phyloP scores from a whole-genome alignment of 140 eudicot genomes.

The Stevia rebaudiana region DNA sequence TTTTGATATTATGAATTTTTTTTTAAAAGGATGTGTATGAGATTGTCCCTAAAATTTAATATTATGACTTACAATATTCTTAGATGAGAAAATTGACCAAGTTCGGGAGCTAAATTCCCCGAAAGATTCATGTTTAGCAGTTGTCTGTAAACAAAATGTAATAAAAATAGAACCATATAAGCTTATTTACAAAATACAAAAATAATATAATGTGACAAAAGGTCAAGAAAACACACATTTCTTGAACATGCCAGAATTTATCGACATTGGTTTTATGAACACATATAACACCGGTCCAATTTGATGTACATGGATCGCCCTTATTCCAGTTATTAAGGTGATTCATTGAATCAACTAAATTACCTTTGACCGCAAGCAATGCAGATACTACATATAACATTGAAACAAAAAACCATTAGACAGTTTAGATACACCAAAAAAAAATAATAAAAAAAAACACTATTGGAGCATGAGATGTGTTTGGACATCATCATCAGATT shows the following conservation, averaged over 20 bases:
- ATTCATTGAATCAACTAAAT: constrained; percentile 43
- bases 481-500: not conserved
- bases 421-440: not conserved
- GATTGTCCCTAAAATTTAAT: not conserved
- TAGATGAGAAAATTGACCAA: constrained; percentile 64
- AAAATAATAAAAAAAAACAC: no score
- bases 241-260: constrained; percentile 49
- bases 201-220: not conserved
- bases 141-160: constrained; percentile 35
- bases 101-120: constrained; percentile 65
- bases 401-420: not conserved
- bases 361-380: constrained; percentile 43
- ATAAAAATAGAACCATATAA: constrained; percentile 4
- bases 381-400: constrained; percentile 37
- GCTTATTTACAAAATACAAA: not conserved
- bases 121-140: constrained; percentile 65
- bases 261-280: constrained; percentile 30
- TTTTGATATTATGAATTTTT: not conserved
- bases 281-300: constrained; percentile 71
- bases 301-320: constrained; percentile 66
- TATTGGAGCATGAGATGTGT: not conserved
- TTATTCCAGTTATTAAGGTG: constrained; percentile 51
- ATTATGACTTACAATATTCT: constrained; percentile 49
- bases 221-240: constrained; percentile 40
- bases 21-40: not conserved